Evolutionary conservation across 768 basidiomycete genomes (phyloP), one percentile per base, ranked within the genome.

Genomic region (Naganishia antarctica): DNA sequence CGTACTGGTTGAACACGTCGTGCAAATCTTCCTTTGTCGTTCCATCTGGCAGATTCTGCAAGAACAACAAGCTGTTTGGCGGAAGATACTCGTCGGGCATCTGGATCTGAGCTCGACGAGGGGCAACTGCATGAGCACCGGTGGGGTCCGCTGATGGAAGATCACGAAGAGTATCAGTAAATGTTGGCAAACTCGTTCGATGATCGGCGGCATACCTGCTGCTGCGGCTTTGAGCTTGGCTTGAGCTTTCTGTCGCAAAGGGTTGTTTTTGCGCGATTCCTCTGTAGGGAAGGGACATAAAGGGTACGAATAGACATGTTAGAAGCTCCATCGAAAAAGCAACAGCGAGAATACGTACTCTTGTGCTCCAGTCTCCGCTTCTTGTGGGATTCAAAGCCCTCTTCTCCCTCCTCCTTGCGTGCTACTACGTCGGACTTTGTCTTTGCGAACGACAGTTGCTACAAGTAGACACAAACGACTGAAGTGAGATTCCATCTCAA

Each of bases 1-100:
- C 85, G 66, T 65, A 96, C 91, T 91, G 89, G 65, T 89, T 87
- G 81, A 99, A 98, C 25, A 98, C 81, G 1, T 86, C 85, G 78
- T 88, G 84, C 66, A 99, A 87, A 73, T 89, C 87, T 60, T 96
- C 93, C 74, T 94, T 92, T 61, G 88, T 91, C 69, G 92, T 91
- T 44, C 79, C 87, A 74, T 96, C 91, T 21, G 93, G 92, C 25
- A 99, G 82, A 76, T 97, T 97, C 79, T 99, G 96, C 69, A 99
- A 77, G 84, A 99, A 99, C 58, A 99, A 83, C 78, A 98, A 94
- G 78, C 93, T 92, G 87, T 99, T 99, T 41, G 96, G 94, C 1
- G 96, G 96, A 7, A 99, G 84, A 78, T 97, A 98, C 78, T 99
- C 96, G 86, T 99, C 96, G 43, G 94, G 93, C 91, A 98, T 96